Evolutionary conservation across 805 yeast species (phyloP), one percentile per base, ranked within the genome.

Genomic region (Priceomyces medius): DNA sequence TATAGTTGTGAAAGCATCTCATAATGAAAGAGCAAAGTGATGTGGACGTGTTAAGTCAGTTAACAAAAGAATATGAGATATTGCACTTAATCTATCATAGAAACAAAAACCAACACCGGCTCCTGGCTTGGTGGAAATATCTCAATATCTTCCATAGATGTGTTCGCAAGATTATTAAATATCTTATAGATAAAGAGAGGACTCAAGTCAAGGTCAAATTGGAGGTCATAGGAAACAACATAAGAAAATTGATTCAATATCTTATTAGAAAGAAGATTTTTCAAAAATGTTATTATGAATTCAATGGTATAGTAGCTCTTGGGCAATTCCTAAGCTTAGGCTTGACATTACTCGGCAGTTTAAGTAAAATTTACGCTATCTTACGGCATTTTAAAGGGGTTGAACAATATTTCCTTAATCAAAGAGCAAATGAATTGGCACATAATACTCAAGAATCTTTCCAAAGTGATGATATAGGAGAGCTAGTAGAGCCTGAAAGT

Each of bases 271-370:
- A 69, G 43, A 51, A 68, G 3, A 51, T 80, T 0, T 54, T 66
- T 23, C 74, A 73, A 5, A 63, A 64, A 21, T 77, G 83, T 20
- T 83, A 77, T 58, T 73, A 76, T 43, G 74, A 77, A 9, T 84
- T 86, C 53, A 81, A 83, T 58, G 76, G 81, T 1, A 73, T 88
- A 1, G 69, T 88, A 6, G 81, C 84, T 1, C 70, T 61, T 44
- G 95, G 90, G 0, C 95, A 89, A 54, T 88, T 85, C 53, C 71
- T 87, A 5, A 75, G 82, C 1, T 57, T 88, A 9, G 96, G 95
- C 2, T 72, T 88, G 47, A 77, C 85, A 0, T 59, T 88, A 29
- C 53, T 87, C 3, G 95, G 85, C 0, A 39, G 66, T 14, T 50
- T 79, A 28, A 73, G 85, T 2, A 69, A 73, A 39, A 51, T 85